A percentile compares a stretch with the other conserved stretches of the same genome.
Evolutionary conservation across 2,329 filamentous ascomycete genomes (phyloP).

Genomic region (Penicillium sp.): DNA sequence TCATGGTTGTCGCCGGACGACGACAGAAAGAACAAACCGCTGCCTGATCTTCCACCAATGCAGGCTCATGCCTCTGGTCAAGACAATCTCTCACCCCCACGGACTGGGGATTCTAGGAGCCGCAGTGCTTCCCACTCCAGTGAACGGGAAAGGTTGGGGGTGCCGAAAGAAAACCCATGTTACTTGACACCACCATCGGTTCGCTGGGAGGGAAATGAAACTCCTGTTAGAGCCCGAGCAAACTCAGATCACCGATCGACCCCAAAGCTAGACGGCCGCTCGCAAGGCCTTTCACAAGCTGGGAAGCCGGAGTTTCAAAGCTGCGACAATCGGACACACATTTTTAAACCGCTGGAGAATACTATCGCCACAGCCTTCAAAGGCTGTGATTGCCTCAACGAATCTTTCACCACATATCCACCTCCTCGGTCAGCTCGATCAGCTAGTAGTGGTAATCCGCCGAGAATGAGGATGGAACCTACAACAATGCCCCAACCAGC

Average conservation of each 20-base stretch:
- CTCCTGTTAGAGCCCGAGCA: constrained; percentile 23
- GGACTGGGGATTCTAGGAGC: constrained; percentile 16
- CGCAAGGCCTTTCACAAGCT: constrained; percentile 16
- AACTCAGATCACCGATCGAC: constrained; percentile 28
- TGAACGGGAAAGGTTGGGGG: constrained; percentile 14
- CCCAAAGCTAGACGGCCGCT: constrained; percentile 19
- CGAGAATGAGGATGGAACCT: constrained; percentile 28
- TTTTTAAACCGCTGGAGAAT: constrained; percentile 75
- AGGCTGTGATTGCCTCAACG: constrained; percentile 69
- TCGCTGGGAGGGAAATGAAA: constrained; percentile 19
- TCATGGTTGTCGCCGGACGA: constrained; percentile 20
- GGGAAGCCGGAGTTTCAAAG: constrained; percentile 39
- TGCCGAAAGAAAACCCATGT: constrained; percentile 13
- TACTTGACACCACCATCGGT: constrained; percentile 15
- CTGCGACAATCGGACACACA: constrained; percentile 39
- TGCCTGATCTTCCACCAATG: constrained; percentile 13
- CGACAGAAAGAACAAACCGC: constrained; percentile 6
- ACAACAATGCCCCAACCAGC: constrained; percentile 28
- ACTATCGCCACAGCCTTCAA: constrained; percentile 69
- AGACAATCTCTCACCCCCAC: constrained; percentile 18
- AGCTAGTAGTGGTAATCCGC: constrained; percentile 44
- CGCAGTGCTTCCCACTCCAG: constrained; percentile 29
- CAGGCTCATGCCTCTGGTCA: constrained; percentile 8
- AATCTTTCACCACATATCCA: constrained; percentile 64
- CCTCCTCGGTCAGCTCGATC: constrained; percentile 35